These are phyloP conservation scores for Coemansia sp. DNA, from an alignment of 192 early-diverging fungal genomes.

Conservation along the genomic window DNA sequence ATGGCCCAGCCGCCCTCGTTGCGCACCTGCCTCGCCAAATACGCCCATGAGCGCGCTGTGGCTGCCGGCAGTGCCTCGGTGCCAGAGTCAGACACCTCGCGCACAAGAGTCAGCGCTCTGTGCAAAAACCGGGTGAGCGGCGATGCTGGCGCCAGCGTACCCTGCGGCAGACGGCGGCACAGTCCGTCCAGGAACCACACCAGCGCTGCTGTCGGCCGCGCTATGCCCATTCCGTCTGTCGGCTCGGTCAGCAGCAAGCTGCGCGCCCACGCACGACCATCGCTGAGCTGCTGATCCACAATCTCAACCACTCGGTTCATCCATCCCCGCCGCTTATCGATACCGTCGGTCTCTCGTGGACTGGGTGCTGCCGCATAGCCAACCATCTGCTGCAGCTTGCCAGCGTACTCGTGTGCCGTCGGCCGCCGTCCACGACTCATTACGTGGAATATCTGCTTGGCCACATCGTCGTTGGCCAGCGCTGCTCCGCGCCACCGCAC, in stretches of 20 bases:
- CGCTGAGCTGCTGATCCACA: constrained; percentile 73
- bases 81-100: constrained; percentile 5
- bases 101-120: constrained; percentile 10
- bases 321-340: constrained; percentile 58
- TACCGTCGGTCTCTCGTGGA: background rate
- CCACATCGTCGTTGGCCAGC: constrained; percentile 27
- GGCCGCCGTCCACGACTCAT: constrained; percentile 40
- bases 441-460: constrained; percentile 40
- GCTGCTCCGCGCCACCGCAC: constrained; percentile 27
- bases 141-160: constrained; percentile 13
- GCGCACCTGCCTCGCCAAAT: constrained; percentile 34
- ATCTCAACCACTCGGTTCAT: constrained; percentile 77
- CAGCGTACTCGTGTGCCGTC: constrained; percentile 12
- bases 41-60: constrained; percentile 16
- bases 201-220: constrained; percentile 28
- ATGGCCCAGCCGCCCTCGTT: constrained; percentile 78
- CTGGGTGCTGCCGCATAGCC: constrained; percentile 11
- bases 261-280: constrained; percentile 59
- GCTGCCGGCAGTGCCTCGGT: constrained; percentile 9
- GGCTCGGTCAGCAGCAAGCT: constrained; percentile 53
- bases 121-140: constrained; percentile 30
- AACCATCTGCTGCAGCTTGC: constrained; percentile 27
- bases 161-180: constrained; percentile 25
- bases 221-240: constrained; percentile 3
- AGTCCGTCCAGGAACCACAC: constrained; percentile 31